Evolutionary conservation across 768 basidiomycete species (phyloP).

Genomic region (Trametes gibbosa): DNA sequence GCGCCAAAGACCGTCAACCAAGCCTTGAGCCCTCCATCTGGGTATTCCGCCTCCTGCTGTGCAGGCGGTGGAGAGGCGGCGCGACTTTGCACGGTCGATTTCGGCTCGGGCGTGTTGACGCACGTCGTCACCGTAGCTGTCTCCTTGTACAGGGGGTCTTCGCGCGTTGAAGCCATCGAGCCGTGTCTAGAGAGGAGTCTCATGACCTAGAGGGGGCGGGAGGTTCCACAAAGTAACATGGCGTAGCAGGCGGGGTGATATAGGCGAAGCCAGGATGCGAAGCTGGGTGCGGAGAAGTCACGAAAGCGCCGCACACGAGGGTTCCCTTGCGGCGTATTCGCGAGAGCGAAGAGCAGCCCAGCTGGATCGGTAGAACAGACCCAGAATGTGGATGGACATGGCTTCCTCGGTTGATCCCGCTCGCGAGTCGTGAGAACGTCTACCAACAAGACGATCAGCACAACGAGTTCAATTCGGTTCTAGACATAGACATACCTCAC

Average conservation of each 20-base stretch:
- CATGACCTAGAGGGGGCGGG: neutral
- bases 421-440: neutral
- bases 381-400: neutral
- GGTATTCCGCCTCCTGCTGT: conserved; percentile 12
- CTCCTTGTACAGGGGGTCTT: neutral
- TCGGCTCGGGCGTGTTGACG: neutral
- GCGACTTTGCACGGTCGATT: neutral
- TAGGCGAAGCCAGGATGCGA: neutral
- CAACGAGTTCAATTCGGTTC: neutral
- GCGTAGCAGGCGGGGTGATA: neutral
- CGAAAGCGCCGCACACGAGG: neutral
- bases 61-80: neutral
- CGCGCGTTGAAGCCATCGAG: neutral
- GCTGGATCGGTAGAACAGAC: neutral
- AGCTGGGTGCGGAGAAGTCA: neutral
- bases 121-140: neutral
- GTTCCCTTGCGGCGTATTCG: neutral
- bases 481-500: neutral
- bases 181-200: neutral
- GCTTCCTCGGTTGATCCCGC: neutral
- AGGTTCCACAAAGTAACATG: neutral
- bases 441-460: neutral
- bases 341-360: neutral
- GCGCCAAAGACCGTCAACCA: conserved; percentile 60
- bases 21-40: conserved; percentile 30